Conservation (phyloP, 495 filamentous ascomycete species). For the Hypoxylon cercidicola region DNA sequence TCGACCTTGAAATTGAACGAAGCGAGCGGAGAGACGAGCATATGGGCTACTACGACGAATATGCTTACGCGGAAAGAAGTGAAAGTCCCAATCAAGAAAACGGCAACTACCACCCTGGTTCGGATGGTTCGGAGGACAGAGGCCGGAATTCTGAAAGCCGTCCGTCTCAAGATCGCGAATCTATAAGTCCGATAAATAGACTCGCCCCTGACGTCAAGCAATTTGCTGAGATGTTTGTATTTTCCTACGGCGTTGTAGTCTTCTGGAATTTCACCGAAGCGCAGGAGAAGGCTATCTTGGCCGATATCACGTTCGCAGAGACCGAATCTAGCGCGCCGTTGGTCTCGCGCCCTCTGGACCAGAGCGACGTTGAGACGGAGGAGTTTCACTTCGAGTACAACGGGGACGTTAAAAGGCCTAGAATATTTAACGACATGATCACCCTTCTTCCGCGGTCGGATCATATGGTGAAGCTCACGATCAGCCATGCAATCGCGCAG, state of each 20-base stretch:
- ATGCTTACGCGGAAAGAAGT: constrained; percentile 43
- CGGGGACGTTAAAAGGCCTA: constrained; percentile 79
- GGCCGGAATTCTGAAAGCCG: constrained; percentile 32
- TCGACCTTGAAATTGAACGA: constrained; percentile 96
- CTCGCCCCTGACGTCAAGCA: constrained; percentile 71
- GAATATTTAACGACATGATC: constrained; percentile 99
- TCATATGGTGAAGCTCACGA: constrained; percentile 98
- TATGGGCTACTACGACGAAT: constrained; percentile 75
- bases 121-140: constrained; percentile 22
- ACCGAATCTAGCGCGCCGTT: constrained; percentile 66
- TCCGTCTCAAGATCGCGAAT: constrained; percentile 40
- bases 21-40: constrained; percentile 90
- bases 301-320: constrained; percentile 92
- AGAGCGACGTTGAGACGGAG: constrained; percentile 95
- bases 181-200: constrained; percentile 57
- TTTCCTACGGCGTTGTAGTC: constrained; percentile 96
- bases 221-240: constrained; percentile 97
- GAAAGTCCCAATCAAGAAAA: constrained; percentile 30
- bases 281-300: constrained; percentile 96
- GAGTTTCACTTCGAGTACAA: constrained; percentile 99
- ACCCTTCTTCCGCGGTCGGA: constrained; percentile 87
- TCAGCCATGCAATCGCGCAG: constrained; percentile 96
- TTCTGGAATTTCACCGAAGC: constrained; percentile 98
- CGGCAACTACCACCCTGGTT: constrained; percentile 22
- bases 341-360: constrained; percentile 74